Evolutionary conservation across 2,329 filamentous ascomycete species (phyloP).

Genomic region (Aquanectria penicillioides): DNA sequence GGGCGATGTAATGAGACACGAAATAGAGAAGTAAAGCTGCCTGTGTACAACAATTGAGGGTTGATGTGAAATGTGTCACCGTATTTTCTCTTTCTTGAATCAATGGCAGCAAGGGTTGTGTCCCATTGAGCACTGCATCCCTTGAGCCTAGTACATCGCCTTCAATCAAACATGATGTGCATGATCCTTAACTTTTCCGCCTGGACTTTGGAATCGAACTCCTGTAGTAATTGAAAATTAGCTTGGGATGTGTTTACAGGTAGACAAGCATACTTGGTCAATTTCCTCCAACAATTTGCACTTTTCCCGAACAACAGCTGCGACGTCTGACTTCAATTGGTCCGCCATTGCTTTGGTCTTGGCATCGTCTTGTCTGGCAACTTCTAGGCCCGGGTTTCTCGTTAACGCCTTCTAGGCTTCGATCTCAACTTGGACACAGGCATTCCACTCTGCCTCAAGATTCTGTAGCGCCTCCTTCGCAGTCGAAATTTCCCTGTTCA

Average conservation of each 20-base stretch:
- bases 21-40: constrained; percentile 35
- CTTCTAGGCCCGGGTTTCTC: background rate
- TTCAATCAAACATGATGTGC: constrained; percentile 36
- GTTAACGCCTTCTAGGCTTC: constrained; percentile 32
- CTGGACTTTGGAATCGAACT: constrained; percentile 41
- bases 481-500: constrained; percentile 33
- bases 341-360: background rate
- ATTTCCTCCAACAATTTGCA: constrained; percentile 37
- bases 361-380: background rate
- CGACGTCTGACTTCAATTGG: constrained; percentile 33
- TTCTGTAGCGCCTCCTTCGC: constrained; percentile 38
- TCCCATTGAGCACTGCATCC: background rate
- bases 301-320: constrained; percentile 35
- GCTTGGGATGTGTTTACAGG: rapidly evolving
- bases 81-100: background rate
- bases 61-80: background rate
- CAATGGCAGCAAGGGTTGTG: background rate
- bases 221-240: constrained; percentile 30
- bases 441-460: constrained; percentile 40
- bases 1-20: constrained; percentile 35
- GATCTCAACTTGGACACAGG: constrained; percentile 32
- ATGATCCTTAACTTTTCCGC: constrained; percentile 41
- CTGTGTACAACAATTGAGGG: constrained; percentile 16
- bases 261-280: constrained; percentile 37
- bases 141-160: constrained; percentile 3